Base-by-base conservation (phyloP, 1,139 yeast species). In the Nakaseomyces sp. region DNA sequence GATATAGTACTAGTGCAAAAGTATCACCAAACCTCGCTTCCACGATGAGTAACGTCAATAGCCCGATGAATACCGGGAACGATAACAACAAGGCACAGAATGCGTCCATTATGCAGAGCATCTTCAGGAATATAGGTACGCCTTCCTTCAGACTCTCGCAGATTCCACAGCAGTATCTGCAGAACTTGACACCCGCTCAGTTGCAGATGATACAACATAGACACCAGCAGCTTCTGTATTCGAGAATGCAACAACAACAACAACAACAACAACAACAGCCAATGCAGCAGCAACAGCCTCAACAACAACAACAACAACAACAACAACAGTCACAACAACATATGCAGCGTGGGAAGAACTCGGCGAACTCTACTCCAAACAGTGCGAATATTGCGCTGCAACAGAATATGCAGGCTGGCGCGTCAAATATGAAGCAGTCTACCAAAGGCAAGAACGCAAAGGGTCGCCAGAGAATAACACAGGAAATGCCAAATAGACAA, bases 141-240 rank as follows among this genome's bases (percentile, higher is more conserved):
- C 64, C 66, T 8, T 53, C 60, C 6, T 63, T 63, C 41, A 58
- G 52, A 42, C 51, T 63, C 30, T 55, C 64, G 3, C 64, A 61
- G 43, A 56, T 61, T 32, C 64, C 65, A 17, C 60, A 57, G 13
- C 58, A 60, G 10, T 53, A 61, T 24, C 45, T 60, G 16, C 64
- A 60, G 46, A 58, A 57, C 37, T 44, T 63, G 31, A 55, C 60
- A 1, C 63, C 60, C 26, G 55, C 56, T 17, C 70, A 67, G 40
- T 45, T 63, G 31, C 68, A 65, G 44, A 57, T 63, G 55, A 59
- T 64, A 12, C 64, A 63, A 41, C 67, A 63, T 37, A 57, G 60
- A 38, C 67, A 62, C 42, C 64, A 60, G 38, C 64, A 57, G 43
- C 30, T 58, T 19, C 43, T 59, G 26, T 45, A 56, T 48, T 53